These are phyloP conservation scores for Cladophialophora exuberans DNA, from an alignment of 2,329 filamentous ascomycete species.

Conservation along the genomic window DNA sequence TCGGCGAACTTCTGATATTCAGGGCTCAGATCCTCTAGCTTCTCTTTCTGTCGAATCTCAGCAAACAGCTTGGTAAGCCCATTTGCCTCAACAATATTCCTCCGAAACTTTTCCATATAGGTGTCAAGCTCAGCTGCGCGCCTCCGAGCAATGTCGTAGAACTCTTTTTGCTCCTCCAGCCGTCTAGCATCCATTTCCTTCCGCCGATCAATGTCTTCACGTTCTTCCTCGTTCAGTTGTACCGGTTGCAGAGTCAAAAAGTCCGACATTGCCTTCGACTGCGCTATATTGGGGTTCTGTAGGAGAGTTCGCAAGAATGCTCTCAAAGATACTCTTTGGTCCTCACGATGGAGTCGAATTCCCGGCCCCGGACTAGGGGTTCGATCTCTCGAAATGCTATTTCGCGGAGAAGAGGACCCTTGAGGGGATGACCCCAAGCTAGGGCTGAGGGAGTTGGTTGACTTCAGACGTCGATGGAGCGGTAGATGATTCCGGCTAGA, in stretches of 20 bases:
- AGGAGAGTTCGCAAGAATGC: constrained; percentile 87
- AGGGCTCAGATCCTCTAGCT: constrained; percentile 83
- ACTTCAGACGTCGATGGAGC: constrained; percentile 27
- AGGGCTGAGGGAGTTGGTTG: constrained; percentile 24
- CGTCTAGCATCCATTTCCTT: constrained; percentile 85
- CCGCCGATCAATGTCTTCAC: constrained; percentile 76
- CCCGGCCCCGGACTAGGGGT: constrained; percentile 44
- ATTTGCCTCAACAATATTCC: constrained; percentile 71
- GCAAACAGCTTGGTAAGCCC: constrained; percentile 90
- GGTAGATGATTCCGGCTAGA: constrained; percentile 37
- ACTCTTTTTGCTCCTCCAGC: constrained; percentile 87
- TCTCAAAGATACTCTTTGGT: constrained; percentile 85
- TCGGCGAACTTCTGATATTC: constrained; percentile 99
- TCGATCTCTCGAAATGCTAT: constrained; percentile 25
- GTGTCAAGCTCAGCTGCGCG: constrained; percentile 91
- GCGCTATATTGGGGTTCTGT: constrained; percentile 80
- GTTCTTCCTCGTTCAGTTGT: constrained; percentile 77
- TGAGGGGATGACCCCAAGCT: constrained; percentile 16
- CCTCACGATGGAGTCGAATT: constrained; percentile 77
- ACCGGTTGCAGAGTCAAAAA: constrained; percentile 78
- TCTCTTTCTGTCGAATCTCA: constrained; percentile 89
- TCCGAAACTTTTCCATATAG: constrained; percentile 86
- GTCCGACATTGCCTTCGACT: constrained; percentile 79
- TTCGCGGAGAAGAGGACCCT: constrained; percentile 28
- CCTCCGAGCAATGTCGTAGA: constrained; percentile 92